Conservation (phyloP, 495 filamentous ascomycete genomes). For the Trichoderma virens region DNA sequence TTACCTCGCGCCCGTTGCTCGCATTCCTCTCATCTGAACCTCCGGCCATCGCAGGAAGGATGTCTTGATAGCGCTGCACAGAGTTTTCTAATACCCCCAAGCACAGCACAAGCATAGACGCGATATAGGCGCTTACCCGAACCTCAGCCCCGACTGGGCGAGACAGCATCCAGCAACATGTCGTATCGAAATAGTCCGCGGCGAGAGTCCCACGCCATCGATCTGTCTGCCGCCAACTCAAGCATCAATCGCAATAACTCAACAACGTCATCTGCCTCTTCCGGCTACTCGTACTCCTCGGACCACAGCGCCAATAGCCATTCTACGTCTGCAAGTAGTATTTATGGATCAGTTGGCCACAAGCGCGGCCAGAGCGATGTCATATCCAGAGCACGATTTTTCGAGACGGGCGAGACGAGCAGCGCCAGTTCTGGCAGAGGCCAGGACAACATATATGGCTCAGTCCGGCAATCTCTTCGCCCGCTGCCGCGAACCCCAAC, state of each 20-base stretch:
- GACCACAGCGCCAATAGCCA: slow-evolving; percentile 65
- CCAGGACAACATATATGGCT: slow-evolving; percentile 54
- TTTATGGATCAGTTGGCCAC: slow-evolving; percentile 53
- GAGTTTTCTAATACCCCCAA: not conserved
- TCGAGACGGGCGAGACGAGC: slow-evolving; percentile 28
- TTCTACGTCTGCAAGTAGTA: slow-evolving; percentile 69
- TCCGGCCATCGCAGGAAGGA: not conserved
- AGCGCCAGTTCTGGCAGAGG: slow-evolving; percentile 38
- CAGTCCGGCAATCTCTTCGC: slow-evolving; percentile 66
- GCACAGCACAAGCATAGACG: not conserved
- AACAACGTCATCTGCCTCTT: slow-evolving; percentile 56
- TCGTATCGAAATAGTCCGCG: slow-evolving; percentile 48
- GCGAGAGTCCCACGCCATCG: slow-evolving; percentile 56
- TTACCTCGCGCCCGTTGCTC: not conserved
- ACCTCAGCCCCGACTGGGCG: not conserved
- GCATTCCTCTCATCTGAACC: not conserved
- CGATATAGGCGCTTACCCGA: not conserved
- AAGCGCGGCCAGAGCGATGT: slow-evolving; percentile 74
- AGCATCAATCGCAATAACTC: slow-evolving; percentile 50
- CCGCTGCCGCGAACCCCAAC: slow-evolving; percentile 64
- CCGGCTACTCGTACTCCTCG: slow-evolving; percentile 63
- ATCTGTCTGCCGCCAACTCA: slow-evolving; percentile 33
- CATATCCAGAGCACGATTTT: slow-evolving; percentile 23
- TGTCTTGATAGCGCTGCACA: not conserved
- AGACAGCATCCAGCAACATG: slow-evolving; percentile 27